Evolutionary conservation across 2,329 filamentous ascomycete species (phyloP).

Genomic region (Neofusicoccum ribis): DNA sequence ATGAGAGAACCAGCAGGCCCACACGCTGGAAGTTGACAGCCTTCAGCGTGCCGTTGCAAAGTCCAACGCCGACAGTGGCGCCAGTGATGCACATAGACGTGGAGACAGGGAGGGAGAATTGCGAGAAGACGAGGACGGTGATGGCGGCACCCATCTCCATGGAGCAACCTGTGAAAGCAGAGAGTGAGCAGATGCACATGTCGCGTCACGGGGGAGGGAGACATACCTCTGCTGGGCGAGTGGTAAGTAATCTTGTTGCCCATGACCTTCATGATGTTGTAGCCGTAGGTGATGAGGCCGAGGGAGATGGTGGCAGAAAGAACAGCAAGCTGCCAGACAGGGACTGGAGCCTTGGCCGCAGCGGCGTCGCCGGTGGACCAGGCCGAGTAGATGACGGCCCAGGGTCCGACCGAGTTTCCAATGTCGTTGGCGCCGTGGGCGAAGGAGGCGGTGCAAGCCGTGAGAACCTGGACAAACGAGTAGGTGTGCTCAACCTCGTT

Average conservation of each 20-base stretch:
- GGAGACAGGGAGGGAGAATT: slow-evolving; percentile 73
- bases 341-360: slow-evolving; percentile 64
- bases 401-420: slow-evolving; percentile 39
- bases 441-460: slow-evolving; percentile 42
- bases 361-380: slow-evolving; percentile 62
- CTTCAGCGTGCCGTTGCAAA: slow-evolving; percentile 71
- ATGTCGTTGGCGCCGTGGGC: slow-evolving; percentile 72
- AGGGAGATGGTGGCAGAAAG: slow-evolving; percentile 61
- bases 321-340: slow-evolving; percentile 75
- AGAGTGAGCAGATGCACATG: slow-evolving; percentile 18
- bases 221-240: slow-evolving; percentile 51
- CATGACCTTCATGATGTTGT: slow-evolving; percentile 87
- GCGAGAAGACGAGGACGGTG: slow-evolving; percentile 74
- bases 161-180: slow-evolving; percentile 50
- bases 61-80: slow-evolving; percentile 74
- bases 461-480: slow-evolving; percentile 56
- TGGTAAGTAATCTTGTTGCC: slow-evolving; percentile 79
- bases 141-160: slow-evolving; percentile 82
- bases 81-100: slow-evolving; percentile 72
- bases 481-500: slow-evolving; percentile 41
- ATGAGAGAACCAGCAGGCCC: slow-evolving; percentile 64
- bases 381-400: slow-evolving; percentile 39
- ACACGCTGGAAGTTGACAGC: slow-evolving; percentile 75
- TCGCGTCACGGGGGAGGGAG: neutral
- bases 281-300: slow-evolving; percentile 73